Percentiles rank a stretch among this genome's conserved stretches.
These are phyloP conservation scores for Eucalyptus microcorys DNA, from an alignment of 345 rosid species.

Conservation along the genomic window DNA sequence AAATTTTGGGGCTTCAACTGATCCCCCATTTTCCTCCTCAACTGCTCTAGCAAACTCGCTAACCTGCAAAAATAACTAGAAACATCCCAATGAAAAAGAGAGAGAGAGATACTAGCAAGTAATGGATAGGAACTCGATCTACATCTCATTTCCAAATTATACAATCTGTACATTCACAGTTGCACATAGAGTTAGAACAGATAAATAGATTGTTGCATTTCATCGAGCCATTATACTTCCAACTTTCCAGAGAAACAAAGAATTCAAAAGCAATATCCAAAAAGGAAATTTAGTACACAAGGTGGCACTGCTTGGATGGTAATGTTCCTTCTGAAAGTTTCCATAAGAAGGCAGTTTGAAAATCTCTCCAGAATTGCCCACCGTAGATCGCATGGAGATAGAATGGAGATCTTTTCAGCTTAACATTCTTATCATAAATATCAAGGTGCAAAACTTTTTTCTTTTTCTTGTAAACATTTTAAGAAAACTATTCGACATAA, in stretches of 20 bases:
- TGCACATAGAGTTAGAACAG: neutral
- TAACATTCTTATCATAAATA: neutral
- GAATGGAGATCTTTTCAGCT: neutral
- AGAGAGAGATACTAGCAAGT: neutral
- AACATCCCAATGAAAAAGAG: neutral
- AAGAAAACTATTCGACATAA: neutral
- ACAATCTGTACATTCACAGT: neutral
- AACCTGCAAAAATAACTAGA: conserved; percentile 15
- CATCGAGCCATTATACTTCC: neutral
- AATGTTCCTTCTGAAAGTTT: neutral
- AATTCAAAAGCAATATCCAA: neutral
- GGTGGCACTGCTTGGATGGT: neutral
- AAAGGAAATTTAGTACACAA: neutral
- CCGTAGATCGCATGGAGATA: neutral
- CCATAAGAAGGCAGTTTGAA: neutral
- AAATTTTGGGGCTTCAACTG: conserved; percentile 68
- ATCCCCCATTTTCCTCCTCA: conserved; percentile 49
- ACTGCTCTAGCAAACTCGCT: conserved; percentile 44
- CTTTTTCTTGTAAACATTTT: neutral
- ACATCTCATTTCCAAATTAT: neutral
- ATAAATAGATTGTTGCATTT: neutral
- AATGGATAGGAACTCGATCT: neutral
- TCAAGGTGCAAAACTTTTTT: neutral
- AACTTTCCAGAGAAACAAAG: neutral
- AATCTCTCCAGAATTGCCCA: neutral